Percentiles rank a stretch among this genome's conserved stretches.
Evolutionary conservation across 768 basidiomycete species (phyloP).

Genomic region (Psilocybe subaeruginosa): DNA sequence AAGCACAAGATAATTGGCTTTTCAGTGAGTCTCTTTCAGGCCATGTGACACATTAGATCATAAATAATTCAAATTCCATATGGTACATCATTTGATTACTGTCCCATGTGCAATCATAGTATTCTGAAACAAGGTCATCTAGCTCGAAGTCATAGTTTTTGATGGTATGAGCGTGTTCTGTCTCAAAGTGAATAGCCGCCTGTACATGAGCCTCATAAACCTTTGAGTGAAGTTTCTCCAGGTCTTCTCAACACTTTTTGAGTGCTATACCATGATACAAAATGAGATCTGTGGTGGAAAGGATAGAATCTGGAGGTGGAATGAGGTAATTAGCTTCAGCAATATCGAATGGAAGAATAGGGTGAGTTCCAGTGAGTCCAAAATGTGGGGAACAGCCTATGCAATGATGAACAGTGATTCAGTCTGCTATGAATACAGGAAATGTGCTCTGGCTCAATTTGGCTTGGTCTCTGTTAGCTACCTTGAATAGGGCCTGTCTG

Average conservation of each 20-base stretch:
- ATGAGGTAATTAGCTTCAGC: background rate
- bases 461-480: slow-evolving; percentile 26
- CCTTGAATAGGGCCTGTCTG: slow-evolving; percentile 34
- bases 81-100: no score
- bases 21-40: no score
- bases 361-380: slow-evolving; percentile 29
- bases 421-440: slow-evolving; percentile 36
- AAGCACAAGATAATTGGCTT: no score
- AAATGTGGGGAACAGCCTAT: slow-evolving; percentile 36
- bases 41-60: no score
- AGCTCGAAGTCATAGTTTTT: slow-evolving; percentile 17
- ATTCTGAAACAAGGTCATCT: slow-evolving; percentile 34
- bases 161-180: slow-evolving; percentile 26
- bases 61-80: no score
- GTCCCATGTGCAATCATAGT: no score
- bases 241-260: slow-evolving; percentile 16
- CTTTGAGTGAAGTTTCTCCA: slow-evolving; percentile 9
- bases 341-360: slow-evolving; percentile 11
- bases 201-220: slow-evolving; percentile 14
- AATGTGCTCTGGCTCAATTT: slow-evolving; percentile 7
- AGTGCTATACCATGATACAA: slow-evolving; percentile 25
- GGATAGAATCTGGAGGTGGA: background rate
- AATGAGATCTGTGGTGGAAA: slow-evolving; percentile 17
- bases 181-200: slow-evolving; percentile 16
- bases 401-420: slow-evolving; percentile 25